A percentile compares a stretch with the other conserved stretches of the same genome.
Evolutionary conservation across 108 stramenopile species (phyloP).

Genomic region (Conticribra guillardii): DNA sequence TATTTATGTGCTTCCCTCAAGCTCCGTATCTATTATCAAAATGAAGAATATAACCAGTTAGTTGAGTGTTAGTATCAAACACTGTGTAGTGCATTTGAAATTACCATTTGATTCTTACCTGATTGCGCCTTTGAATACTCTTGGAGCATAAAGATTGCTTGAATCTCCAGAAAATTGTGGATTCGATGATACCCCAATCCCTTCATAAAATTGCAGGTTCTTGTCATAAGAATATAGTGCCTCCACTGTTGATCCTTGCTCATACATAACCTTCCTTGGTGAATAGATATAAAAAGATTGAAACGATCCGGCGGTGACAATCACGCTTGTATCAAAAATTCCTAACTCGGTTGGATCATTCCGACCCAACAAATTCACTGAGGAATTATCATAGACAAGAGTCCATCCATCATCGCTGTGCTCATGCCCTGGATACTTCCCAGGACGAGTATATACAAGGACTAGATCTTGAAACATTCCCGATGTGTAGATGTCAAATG

Average conservation of each 20-base stretch:
- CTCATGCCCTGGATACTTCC: constrained; percentile 14
- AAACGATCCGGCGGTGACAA: constrained; percentile 1
- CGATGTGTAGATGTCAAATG: constrained; percentile 24
- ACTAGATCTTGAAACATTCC: constrained; percentile 7
- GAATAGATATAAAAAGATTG: constrained; percentile 36
- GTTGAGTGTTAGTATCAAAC: too few relatives aligned
- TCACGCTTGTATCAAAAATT: constrained; percentile 7
- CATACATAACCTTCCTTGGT: constrained; percentile 29
- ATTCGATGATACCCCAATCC: neutral
- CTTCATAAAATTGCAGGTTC: constrained; percentile 30
- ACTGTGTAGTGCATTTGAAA: too few relatives aligned
- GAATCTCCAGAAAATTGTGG: constrained; percentile 10
- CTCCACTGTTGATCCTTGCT: constrained; percentile 7
- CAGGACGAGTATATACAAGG: constrained; percentile 12
- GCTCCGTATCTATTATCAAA: too few relatives aligned
- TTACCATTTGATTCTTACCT: too few relatives aligned
- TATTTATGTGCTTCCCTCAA: too few relatives aligned
- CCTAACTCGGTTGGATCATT: neutral
- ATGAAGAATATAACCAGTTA: too few relatives aligned
- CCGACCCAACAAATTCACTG: constrained; percentile 20
- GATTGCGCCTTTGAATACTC: constrained; percentile 20
- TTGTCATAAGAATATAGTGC: constrained; percentile 16
- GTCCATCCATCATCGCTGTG: constrained; percentile 13
- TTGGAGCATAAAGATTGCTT: constrained; percentile 2
- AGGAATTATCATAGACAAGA: constrained; percentile 15